Evolutionary conservation across 2,329 filamentous ascomycete genomes (phyloP), one percentile per base, ranked within the genome.

Genomic region (Pleoardoris graminearum): DNA sequence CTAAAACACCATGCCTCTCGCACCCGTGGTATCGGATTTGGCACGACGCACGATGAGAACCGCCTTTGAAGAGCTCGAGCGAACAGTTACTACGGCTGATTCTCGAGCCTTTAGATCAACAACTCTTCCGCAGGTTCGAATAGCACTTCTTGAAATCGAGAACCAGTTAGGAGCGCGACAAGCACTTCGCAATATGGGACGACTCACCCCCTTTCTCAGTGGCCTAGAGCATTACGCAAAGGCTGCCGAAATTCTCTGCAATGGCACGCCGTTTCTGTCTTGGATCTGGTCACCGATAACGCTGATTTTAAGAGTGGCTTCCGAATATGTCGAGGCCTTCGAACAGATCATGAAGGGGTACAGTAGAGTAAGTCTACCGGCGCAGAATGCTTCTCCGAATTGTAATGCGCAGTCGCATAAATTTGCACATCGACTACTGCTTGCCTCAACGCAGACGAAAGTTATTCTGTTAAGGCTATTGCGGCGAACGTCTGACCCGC

Each of bases 201-300:
- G 78, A 0, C 67, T 81, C 0, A 58, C 68, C 47, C 77, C 78
- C 0, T 59, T 81, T 0, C 71, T 81, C 19, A 52, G 59, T 0
- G 76, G 73, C 0, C 54, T 81, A 0, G 71, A 75, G 36, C 67
- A 76, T 25, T 81, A 80, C 36, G 69, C 75, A 0, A 74, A 74
- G 33, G 63, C 65, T 0, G 64, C 80, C 0, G 77, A 79, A 1
- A 61, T 75, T 0, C 53, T 79, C 0, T 81, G 79, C 54, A 77
- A 80, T 39, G 78, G 77, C 0, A 81, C 77, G 0, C 75, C 73
- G 0, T 81, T 71, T 54, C 30, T 81, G 3, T 65, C 75, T 0
- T 80, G 72, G 72, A 64, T 80, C 1, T 81, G 79, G 53, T 25
- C 51, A 16, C 63, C 61, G 17, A 51, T 62, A 5, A 63, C 50